Evolutionary conservation across 805 yeast genomes (phyloP), one percentile per base, ranked within the genome.

Genomic region (Candida andamanensis): DNA sequence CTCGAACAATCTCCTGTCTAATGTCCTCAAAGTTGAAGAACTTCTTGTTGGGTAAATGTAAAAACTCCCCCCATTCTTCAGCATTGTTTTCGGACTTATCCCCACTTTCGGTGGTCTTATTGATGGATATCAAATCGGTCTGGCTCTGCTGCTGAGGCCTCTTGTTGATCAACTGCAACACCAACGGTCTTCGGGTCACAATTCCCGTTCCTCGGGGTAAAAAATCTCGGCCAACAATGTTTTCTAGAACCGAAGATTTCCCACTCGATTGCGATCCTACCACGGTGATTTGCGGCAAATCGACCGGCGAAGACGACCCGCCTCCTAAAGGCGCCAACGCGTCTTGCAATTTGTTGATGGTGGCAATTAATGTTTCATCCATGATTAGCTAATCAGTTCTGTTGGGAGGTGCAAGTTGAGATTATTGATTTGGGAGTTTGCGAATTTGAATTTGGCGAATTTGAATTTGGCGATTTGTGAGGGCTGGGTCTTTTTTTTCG

Each of bases 291-390:
- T 86, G 95, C 11, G 95, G 95, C 44, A 86, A 69, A 58, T 86
- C 95, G 33, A 86, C 86, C 10, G 95, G 94, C n/a, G 92, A 82
- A 25, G 75, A 63, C 7, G 94, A 76, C 16, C 94, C 92, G 17
- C 89, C 89, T 15, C 97, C 97, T 26, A 90, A 72, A 8, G 96
- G 95, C 17, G 97, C 95, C 53, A 92, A 74, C n/a, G 95, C 98
- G 57, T 90, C 97, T 64, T 89, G 94, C 36, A 85, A 74, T 57
- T 84, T 85, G 67, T 86, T 86, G 53, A 86, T 90, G 15, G 94
- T 83, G 33, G 83, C 77, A 49, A 86, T 86, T 44, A 83, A 71
- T 16, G 77, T 60, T 58, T 80, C 85, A 60, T 83, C 92, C 92
- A 83, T 83, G 17, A 22, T 19, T n/a, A n/a, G n/a, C n/a, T n/a